phyloP scores from a whole-genome alignment of 495 filamentous ascomycete genomes.

The Penicillium canescens region DNA sequence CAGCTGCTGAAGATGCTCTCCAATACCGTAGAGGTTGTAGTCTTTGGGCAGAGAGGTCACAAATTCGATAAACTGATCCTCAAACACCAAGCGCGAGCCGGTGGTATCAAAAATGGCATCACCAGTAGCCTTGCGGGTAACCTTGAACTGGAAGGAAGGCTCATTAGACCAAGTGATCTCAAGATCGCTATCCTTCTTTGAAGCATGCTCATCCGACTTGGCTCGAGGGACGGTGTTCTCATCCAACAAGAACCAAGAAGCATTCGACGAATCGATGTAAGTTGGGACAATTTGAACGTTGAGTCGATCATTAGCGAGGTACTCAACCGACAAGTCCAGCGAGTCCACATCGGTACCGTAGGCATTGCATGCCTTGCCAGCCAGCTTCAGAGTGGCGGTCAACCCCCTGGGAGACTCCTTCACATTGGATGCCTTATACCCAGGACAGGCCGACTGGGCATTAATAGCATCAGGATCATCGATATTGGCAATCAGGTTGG shows the following conservation, averaged over 20 bases:
- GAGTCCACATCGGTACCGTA: slow-evolving; percentile 64
- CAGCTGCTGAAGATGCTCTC: slow-evolving; percentile 60
- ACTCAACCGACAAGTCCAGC: slow-evolving; percentile 55
- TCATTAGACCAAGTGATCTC: slow-evolving; percentile 59
- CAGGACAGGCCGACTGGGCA: slow-evolving; percentile 67
- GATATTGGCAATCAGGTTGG: slow-evolving; percentile 64
- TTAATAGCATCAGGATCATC: slow-evolving; percentile 69
- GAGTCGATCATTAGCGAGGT: slow-evolving; percentile 55
- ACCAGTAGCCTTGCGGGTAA: slow-evolving; percentile 54
- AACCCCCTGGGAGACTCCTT: slow-evolving; percentile 46
- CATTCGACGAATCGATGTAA: slow-evolving; percentile 61
- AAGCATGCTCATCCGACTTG: slow-evolving; percentile 39
- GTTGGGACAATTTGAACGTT: slow-evolving; percentile 59
- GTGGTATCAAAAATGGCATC: slow-evolving; percentile 59
- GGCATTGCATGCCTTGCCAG: slow-evolving; percentile 59
- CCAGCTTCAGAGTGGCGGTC: slow-evolving; percentile 52
- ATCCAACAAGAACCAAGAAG: slow-evolving; percentile 66
- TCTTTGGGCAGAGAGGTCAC: slow-evolving; percentile 54
- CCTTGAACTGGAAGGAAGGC: slow-evolving; percentile 59
- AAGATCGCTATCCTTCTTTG: slow-evolving; percentile 47
- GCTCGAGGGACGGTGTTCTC: slow-evolving; percentile 64
- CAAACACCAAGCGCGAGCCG: slow-evolving; percentile 58
- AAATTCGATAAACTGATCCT: slow-evolving; percentile 68
- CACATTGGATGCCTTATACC: slow-evolving; percentile 58
- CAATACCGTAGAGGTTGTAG: slow-evolving; percentile 66